phyloP scores from a whole-genome alignment of 2,329 filamentous ascomycete genomes.

The Aspergillus tanneri region DNA sequence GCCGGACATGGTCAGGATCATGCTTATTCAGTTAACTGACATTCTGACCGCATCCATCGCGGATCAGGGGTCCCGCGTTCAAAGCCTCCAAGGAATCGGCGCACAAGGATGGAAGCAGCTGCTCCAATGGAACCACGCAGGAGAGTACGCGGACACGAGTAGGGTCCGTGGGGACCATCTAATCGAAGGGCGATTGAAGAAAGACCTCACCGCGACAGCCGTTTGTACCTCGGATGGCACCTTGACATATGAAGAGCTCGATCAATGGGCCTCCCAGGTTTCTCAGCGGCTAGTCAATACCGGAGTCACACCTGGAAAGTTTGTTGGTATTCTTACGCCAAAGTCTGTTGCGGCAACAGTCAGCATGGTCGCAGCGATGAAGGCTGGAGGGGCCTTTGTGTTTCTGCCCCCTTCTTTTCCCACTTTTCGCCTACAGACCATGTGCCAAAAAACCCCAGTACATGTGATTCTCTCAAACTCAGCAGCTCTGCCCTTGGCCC shows the following conservation, averaged over 20 bases:
- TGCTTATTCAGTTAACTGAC: no score
- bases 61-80: no score
- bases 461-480: not conserved
- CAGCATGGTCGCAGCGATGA: not conserved
- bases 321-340: constrained; percentile 6
- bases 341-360: constrained; percentile 8
- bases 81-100: no score
- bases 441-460: not conserved
- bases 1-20: no score
- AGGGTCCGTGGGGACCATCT: not conserved
- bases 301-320: not conserved
- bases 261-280: not conserved
- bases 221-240: constrained; percentile 11
- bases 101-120: not conserved
- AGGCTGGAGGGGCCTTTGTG: not conserved
- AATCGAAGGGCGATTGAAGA: not conserved
- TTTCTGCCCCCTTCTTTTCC: not conserved
- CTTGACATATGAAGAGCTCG: constrained; percentile 9
- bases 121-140: not conserved
- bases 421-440: not conserved
- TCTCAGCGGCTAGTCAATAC: not conserved
- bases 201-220: not conserved
- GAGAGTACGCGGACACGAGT: not conserved
- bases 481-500: not conserved
- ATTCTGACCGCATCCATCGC: no score